Percentiles rank a stretch among this genome's conserved stretches.
These are phyloP conservation scores for Saccharomyces uvarum DNA, from an alignment of 1,139 yeast genomes.

Conservation along the genomic window DNA sequence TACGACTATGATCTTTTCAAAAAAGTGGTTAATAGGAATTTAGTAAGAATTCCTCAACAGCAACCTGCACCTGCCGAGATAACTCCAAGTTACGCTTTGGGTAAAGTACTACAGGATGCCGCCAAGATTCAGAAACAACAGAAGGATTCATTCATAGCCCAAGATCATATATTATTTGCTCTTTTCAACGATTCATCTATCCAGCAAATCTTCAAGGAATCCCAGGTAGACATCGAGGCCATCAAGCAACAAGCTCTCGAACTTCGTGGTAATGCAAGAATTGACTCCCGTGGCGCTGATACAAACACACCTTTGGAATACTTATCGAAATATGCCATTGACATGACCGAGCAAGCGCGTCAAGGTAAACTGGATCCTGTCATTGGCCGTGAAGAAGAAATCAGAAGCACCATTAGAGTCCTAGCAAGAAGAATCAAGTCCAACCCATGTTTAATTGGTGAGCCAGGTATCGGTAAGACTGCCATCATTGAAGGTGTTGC, in stretches of 20 bases:
- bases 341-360: conserved; percentile 86
- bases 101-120: conserved; percentile 62
- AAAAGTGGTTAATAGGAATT: conserved; percentile 67
- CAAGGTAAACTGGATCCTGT: conserved; percentile 96
- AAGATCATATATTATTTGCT: conserved; percentile 85
- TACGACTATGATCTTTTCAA: conserved; percentile 80
- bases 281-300: conserved; percentile 92
- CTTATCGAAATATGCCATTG: conserved; percentile 80
- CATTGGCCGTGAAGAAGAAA: conserved; percentile 97
- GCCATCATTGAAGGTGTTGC: conserved; percentile 98
- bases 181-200: conserved; percentile 70
- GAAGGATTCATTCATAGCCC: conserved; percentile 86
- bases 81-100: conserved; percentile 61
- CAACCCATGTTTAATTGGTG: conserved; percentile 94
- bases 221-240: conserved; percentile 59
- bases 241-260: conserved; percentile 75
- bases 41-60: conserved; percentile 82
- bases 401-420: conserved; percentile 87
- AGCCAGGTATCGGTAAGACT: conserved; percentile 99
- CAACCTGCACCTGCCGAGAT: conserved; percentile 77
- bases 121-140: conserved; percentile 74
- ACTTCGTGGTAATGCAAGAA: conserved; percentile 83
- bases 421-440: conserved; percentile 93
- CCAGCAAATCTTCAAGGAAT: conserved; percentile 67
- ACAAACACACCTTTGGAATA: conserved; percentile 80